Evolutionary conservation across 2,329 filamentous ascomycete species (phyloP), one percentile per base, ranked within the genome.

Genomic region (Cladophialophora yegresii): DNA sequence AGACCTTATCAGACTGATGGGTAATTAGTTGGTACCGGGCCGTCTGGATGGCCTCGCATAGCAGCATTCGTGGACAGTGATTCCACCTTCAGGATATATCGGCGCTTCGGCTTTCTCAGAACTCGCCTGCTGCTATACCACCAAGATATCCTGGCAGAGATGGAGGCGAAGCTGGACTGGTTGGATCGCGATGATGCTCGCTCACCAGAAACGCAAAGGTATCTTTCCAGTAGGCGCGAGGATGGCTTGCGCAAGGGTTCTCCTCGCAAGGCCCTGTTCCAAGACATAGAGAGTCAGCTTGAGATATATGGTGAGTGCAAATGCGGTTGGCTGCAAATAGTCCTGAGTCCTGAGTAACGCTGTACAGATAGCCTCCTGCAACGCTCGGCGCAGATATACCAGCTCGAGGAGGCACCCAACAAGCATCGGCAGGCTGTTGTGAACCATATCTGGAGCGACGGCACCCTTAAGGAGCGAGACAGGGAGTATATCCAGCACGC

Each of bases 21-120:
- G n/a, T 16, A 5, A 8, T 43, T 8, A 54, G 51, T 54, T 28
- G 51, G 51, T 4, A 54, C 23, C 26, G 26, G 28, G n/a, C 51
- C 51, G 28, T 28, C 13, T n/a, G 63, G 63, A 16, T 66, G 60
- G 59, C 63, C 59, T 7, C 49, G 51, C 26, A 16, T 66, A 3
- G 54, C 77, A 3, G 71, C 73, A 1, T 79, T 80, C 60, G 70
- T 77, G 0, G 75, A 79, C 61, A 80, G 77, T 63, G 75, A 79
- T 62, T 75, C 79, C 6, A 72, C 74, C 28, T 80, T 80, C 61
- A 76, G 76, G 69, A 61, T 80, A 2, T 81, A 77, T 64, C 73
- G 78, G 4, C 71, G 77, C 0, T 81, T 80, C 53, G 78, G 78
- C 2, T 77, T 74, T 49, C 67, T 81, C 0, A 77, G 79, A 53